Conservation (phyloP, 1,139 yeast genomes). For the Yamadazyma diospyri region DNA sequence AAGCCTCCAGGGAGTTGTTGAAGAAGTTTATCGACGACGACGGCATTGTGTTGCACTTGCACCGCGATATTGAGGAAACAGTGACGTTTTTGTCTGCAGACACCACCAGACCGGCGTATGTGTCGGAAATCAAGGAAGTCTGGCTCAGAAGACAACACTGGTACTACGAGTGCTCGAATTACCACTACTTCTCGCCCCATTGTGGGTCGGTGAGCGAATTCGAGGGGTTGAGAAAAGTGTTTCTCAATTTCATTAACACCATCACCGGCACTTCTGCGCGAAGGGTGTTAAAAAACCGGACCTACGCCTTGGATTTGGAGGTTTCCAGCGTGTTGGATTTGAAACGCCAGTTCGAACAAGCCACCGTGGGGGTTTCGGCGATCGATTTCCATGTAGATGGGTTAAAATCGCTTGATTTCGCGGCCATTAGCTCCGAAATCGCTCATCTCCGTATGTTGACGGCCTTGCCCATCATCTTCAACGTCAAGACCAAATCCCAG, state of each 20-base stretch:
- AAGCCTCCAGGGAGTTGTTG: constrained; percentile 60
- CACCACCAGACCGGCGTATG: constrained; percentile 83
- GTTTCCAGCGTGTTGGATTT: constrained; percentile 41
- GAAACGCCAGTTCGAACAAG: constrained; percentile 42
- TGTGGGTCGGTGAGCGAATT: constrained; percentile 58
- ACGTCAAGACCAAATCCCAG: constrained; percentile 73
- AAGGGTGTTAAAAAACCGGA: constrained; percentile 51
- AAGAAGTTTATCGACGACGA: constrained; percentile 53
- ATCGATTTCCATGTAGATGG: constrained; percentile 81
- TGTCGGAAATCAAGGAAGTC: constrained; percentile 73
- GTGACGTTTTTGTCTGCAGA: constrained; percentile 71
- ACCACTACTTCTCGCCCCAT: constrained; percentile 73
- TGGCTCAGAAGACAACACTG: constrained; percentile 80
- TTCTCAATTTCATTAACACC: constrained; percentile 54
- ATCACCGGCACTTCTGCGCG: constrained; percentile 56
- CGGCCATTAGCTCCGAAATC: constrained; percentile 70
- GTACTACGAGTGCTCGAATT: constrained; percentile 80
- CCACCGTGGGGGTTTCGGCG: constrained; percentile 64
- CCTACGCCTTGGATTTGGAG: constrained; percentile 70
- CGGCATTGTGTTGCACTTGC: constrained; percentile 83
- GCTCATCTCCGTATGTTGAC: constrained; percentile 60
- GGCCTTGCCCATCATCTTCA: constrained; percentile 76
- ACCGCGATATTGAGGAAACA: constrained; percentile 81
- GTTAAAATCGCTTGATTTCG: constrained; percentile 46
- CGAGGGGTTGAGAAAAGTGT: constrained; percentile 53